Evolutionary conservation across 768 basidiomycete species (phyloP).

Genomic region (Boletus sp.): DNA sequence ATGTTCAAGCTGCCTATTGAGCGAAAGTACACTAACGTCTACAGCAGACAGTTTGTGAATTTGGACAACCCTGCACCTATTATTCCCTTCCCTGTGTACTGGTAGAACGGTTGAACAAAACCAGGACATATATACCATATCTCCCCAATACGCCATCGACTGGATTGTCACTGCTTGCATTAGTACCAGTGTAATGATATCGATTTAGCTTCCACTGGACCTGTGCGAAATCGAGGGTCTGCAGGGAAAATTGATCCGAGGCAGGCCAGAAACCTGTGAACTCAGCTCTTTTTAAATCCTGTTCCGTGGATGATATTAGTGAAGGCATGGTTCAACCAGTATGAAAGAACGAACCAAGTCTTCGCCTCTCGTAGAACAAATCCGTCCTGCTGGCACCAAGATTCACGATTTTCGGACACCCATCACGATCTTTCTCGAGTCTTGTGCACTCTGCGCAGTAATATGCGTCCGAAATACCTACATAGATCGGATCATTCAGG

Average conservation of each 20-base stretch:
- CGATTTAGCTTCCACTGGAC: not conserved
- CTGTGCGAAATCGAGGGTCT: not conserved
- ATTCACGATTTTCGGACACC: slow-evolving; percentile 98
- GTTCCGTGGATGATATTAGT: not conserved
- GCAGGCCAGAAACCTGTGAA: not conserved
- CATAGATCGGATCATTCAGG: not conserved
- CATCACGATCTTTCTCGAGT: slow-evolving; percentile 95
- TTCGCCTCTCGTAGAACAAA: slow-evolving; percentile 86
- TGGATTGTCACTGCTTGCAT: slow-evolving; percentile 1
- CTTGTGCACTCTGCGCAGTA: slow-evolving; percentile 98
- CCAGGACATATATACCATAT: slow-evolving; percentile 5
- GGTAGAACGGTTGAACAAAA: slow-evolving; percentile 19
- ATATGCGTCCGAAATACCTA: slow-evolving; percentile 98
- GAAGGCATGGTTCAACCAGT: not conserved
- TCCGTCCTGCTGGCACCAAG: slow-evolving; percentile 93
- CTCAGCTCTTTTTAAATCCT: slow-evolving; percentile 36
- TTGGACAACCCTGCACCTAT: slow-evolving; percentile 63
- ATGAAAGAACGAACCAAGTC: slow-evolving; percentile 56
- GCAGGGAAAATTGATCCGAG: not conserved
- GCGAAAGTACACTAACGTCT: slow-evolving; percentile 8
- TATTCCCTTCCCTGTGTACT: slow-evolving; percentile 62
- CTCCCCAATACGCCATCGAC: not conserved
- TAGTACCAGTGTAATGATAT: slow-evolving; percentile 2
- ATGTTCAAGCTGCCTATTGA: slow-evolving; percentile 20
- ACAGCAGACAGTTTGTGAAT: slow-evolving; percentile 49